Evolutionary conservation across 139 green algal genomes (phyloP).

Genomic region (Mychonastes homosphaera): DNA sequence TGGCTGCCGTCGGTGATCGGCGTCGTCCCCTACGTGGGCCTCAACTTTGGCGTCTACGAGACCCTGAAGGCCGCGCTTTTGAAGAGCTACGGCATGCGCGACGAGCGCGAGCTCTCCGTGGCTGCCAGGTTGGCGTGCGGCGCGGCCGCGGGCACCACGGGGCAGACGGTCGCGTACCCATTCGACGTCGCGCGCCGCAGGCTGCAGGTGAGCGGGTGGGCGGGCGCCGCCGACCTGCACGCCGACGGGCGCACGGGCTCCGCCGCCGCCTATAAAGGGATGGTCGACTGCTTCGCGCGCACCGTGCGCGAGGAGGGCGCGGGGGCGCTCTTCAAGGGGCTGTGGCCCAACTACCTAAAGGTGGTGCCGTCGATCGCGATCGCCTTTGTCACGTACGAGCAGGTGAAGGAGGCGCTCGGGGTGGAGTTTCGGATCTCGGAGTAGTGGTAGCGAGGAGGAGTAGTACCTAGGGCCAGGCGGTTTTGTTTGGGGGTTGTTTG

Average conservation of each 20-base stretch:
- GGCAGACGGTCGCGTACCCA: conserved; percentile 95
- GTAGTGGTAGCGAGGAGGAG: no score
- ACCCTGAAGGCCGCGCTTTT: conserved; percentile 78
- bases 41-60: conserved; percentile 99
- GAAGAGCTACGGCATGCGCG: conserved; percentile 48
- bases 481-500: no score
- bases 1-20: conserved; percentile 96
- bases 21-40: conserved; percentile 93
- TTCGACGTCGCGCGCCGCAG: conserved; percentile 90
- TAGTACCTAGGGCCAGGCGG: no score
- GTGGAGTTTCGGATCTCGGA: conserved; percentile 72
- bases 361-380: conserved; percentile 97
- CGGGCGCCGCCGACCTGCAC: conserved; percentile 57
- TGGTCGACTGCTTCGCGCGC: conserved; percentile 90
- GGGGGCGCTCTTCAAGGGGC: conserved; percentile 79
- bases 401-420: conserved; percentile 78
- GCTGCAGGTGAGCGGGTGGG: conserved; percentile 83
- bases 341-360: conserved; percentile 96
- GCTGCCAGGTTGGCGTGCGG: conserved; percentile 74
- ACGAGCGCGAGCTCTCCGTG: conserved; percentile 78
- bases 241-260: conserved; percentile 38
- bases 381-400: conserved; percentile 94
- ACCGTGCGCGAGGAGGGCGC: conserved; percentile 86
- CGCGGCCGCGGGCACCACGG: conserved; percentile 78
- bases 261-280: conserved; percentile 82